Evolutionary conservation across 83 land plant species (phyloP), one percentile per base, ranked within the genome.

Genomic region (Picea abies): DNA sequence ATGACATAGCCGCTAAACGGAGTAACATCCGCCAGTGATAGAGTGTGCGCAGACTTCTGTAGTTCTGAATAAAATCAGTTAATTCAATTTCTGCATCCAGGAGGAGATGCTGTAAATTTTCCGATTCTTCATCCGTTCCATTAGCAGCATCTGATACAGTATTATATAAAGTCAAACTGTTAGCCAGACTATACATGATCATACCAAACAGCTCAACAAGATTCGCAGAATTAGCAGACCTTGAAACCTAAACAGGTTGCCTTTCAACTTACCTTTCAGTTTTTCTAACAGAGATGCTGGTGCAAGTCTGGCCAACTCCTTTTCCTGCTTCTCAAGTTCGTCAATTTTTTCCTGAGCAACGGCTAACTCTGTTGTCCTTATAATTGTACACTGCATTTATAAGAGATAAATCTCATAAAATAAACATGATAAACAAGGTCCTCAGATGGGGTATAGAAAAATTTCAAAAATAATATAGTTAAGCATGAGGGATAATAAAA

Each of bases 351-450:
- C 99, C 84, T 89, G 93, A 29, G 98, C 98, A 83, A 98, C 90
- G 67, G 98, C 98, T 76, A 97, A 79, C 76, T 97, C 98, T 11
- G 94, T 94, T 63, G 97, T 97, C 56, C 97, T 87, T 62, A 97
- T 97, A 10, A 97, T 94, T 77, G 84, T 90, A 84, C 98, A 92
- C 99, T 97, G 92, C 52, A 79, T 16, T 12, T 19, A 49, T 22
- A 62, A 14, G 20, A 56, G 37, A 58, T 25, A 67, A 72, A 19
- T 20, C 47, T 7, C 76, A 72, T 49, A 20, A 72, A 35, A 69
- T 35, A 6, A 69, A 69, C 19, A 10, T 52, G 56, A 52, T 52
- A 52, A 12, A 11, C 12, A 52, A 52, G 56, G 56, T 11, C 56
- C 2, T 52, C 56, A 11, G 56, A 10, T 52, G 56, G 12, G 1